phyloP scores from a whole-genome alignment of 2,329 filamentous ascomycete genomes.

The Phialophora macrospora region DNA sequence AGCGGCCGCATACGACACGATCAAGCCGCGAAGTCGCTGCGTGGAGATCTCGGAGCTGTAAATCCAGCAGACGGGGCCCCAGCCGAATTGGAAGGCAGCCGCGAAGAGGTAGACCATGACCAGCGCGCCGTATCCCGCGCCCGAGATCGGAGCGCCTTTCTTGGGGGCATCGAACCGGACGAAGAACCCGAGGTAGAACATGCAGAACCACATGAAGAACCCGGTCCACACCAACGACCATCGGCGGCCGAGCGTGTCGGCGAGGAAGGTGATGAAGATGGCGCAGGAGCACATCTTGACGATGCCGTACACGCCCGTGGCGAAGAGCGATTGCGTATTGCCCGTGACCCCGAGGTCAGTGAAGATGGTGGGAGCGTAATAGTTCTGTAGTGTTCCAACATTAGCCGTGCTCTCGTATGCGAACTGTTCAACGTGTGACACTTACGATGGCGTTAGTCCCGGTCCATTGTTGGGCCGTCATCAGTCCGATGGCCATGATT shows the following conservation, averaged over 20 bases:
- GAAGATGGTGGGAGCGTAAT: constrained; percentile 74
- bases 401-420: not conserved
- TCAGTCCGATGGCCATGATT: constrained; percentile 59
- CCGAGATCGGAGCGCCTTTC: constrained; percentile 59
- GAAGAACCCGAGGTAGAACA: constrained; percentile 75
- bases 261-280: constrained; percentile 68
- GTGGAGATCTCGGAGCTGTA: constrained; percentile 73
- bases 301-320: constrained; percentile 74
- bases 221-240: constrained; percentile 68
- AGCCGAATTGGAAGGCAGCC: constrained; percentile 70
- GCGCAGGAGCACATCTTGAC: constrained; percentile 70
- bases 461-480: constrained; percentile 61
- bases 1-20: constrained; percentile 70
- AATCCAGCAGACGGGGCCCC: constrained; percentile 60
- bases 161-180: constrained; percentile 66
- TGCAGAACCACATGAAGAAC: constrained; percentile 64
- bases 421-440: not conserved
- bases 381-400: constrained; percentile 50
- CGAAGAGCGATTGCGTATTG: constrained; percentile 66
- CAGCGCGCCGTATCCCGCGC: constrained; percentile 72
- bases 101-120: constrained; percentile 76
- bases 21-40: constrained; percentile 67
- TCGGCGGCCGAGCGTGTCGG: constrained; percentile 71
- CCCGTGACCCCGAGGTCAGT: constrained; percentile 64
- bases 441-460: constrained; percentile 58